Conservation (phyloP, 225 moss, liverwort and hornwort genomes). For the Physcomitrium patens region DNA sequence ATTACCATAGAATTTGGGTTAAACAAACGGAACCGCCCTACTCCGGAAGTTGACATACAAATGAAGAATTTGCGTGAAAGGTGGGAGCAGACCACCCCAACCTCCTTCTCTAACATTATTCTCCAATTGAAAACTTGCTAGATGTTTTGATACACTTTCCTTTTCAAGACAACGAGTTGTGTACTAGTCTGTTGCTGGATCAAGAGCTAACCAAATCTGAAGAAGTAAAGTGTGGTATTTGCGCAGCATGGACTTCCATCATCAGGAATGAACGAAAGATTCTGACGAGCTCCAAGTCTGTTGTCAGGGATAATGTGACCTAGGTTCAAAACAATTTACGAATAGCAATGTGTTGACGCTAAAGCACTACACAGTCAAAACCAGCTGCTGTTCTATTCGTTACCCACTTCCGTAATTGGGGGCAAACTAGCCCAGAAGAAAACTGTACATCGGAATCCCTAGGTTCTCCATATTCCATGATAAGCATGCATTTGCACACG, state of each 20-base stretch:
- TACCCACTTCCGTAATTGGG: constrained; percentile 42
- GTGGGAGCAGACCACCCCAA: constrained; percentile 73
- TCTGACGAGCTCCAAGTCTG: neutral
- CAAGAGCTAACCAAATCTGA: neutral
- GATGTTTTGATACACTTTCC: constrained; percentile 55
- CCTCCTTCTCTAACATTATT: constrained; percentile 63
- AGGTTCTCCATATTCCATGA: neutral
- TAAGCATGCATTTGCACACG: neutral
- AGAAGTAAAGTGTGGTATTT: neutral
- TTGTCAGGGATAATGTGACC: neutral
- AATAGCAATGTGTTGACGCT: neutral
- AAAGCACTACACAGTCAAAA: constrained; percentile 57
- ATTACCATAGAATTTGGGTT: neutral
- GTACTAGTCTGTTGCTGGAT: constrained; percentile 24
- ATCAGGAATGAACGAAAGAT: neutral
- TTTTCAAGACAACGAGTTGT: constrained; percentile 25
- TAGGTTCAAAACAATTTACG: neutral
- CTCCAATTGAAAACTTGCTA: constrained; percentile 68
- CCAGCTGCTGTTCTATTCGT: constrained; percentile 24
- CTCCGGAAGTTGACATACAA: neutral
- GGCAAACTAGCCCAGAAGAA: constrained; percentile 5
- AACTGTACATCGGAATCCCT: neutral
- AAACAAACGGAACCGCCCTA: neutral
- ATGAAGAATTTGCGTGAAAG: constrained; percentile 56
- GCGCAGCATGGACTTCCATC: neutral